Conservation (phyloP, 495 filamentous ascomycete species). For the Articulospora tetracladia region DNA sequence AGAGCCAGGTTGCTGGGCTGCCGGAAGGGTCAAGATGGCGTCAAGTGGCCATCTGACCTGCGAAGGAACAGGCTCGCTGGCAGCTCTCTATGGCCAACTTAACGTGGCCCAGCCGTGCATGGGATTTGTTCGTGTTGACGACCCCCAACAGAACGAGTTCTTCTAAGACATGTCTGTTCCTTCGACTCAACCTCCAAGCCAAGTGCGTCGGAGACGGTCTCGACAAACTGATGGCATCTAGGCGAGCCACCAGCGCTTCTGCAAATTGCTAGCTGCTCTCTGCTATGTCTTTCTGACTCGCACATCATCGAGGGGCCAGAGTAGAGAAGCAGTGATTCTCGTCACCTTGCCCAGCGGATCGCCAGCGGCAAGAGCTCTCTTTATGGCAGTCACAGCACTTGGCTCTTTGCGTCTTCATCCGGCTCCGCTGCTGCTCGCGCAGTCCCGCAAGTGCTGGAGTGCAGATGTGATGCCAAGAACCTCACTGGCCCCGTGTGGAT, state of each 20-base stretch:
- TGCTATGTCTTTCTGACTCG: not conserved
- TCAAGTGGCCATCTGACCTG: not conserved
- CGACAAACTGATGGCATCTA: no score
- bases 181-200: no score
- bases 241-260: no score
- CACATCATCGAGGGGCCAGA: not conserved
- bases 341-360: not conserved
- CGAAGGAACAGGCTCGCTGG: not conserved
- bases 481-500: not conserved
- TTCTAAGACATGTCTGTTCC: not conserved
- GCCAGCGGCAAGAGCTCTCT: not conserved
- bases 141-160: not conserved
- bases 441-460: no score
- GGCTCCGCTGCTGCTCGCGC: no score
- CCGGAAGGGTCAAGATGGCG: not conserved
- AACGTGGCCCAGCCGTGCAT: not conserved
- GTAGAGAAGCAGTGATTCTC: not conserved
- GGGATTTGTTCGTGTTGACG: no score
- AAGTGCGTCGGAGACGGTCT: no score
- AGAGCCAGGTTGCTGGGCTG: not conserved
- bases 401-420: no score
- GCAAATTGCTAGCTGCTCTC: not conserved
- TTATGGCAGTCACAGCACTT: not conserved
- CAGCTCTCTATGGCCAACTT: not conserved
- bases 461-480: not conserved